phyloP scores from a whole-genome alignment of 2,329 filamentous ascomycete species.

The Diaporthe velutina region DNA sequence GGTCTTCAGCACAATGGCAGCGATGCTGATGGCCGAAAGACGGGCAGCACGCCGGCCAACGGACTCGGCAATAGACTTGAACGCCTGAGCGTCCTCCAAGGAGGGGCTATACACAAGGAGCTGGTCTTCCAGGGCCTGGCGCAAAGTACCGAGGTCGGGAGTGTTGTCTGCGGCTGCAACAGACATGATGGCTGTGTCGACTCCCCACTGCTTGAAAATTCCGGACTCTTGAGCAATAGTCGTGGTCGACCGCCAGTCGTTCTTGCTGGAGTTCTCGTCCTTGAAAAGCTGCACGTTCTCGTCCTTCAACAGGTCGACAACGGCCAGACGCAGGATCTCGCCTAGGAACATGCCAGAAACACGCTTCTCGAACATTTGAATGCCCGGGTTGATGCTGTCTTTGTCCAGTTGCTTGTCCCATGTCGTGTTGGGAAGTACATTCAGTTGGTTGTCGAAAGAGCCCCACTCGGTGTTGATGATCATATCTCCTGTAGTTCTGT shows the following conservation, averaged over 20 bases:
- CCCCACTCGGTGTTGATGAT: slow-evolving; percentile 99
- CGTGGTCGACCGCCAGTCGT: slow-evolving; percentile 78
- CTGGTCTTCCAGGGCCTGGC: slow-evolving; percentile 81
- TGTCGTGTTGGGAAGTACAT: slow-evolving; percentile 85
- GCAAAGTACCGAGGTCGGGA: slow-evolving; percentile 77
- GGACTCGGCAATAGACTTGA: slow-evolving; percentile 85
- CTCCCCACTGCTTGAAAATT: slow-evolving; percentile 85
- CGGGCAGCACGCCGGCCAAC: slow-evolving; percentile 91
- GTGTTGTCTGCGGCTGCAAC: slow-evolving; percentile 86
- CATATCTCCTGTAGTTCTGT: slow-evolving; percentile 90
- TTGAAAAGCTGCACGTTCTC: slow-evolving; percentile 78
- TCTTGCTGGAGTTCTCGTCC: slow-evolving; percentile 79
- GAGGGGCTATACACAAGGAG: slow-evolving; percentile 83
- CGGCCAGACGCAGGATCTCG: slow-evolving; percentile 85
- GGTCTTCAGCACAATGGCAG: slow-evolving; percentile 84
- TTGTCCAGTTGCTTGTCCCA: slow-evolving; percentile 86
- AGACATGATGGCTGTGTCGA: slow-evolving; percentile 92
- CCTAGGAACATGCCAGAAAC: slow-evolving; percentile 98
- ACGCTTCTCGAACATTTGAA: slow-evolving; percentile 99
- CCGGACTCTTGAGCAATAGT: slow-evolving; percentile 74
- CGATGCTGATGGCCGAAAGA: slow-evolving; percentile 88
- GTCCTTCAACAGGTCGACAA: slow-evolving; percentile 80
- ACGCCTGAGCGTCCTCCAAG: slow-evolving; percentile 86
- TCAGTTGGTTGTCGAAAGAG: slow-evolving; percentile 94
- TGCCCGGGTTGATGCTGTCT: slow-evolving; percentile 88